Percentiles rank a stretch among this genome's conserved stretches.
Evolutionary conservation across 2,329 filamentous ascomycete genomes (phyloP).

Genomic region (Aspergillus sp.): DNA sequence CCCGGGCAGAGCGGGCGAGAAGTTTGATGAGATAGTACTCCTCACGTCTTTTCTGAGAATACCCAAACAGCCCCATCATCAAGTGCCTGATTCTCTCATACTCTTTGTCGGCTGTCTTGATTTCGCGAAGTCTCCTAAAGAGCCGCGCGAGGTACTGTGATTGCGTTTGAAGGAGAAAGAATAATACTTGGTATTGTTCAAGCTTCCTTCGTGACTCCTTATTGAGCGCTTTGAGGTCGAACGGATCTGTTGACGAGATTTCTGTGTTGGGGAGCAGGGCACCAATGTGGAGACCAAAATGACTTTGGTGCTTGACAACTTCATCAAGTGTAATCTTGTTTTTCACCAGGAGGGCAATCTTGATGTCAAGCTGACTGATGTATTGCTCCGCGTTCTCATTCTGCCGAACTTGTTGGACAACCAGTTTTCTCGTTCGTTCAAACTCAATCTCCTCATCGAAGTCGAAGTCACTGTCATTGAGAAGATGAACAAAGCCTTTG

Average conservation of each 20-base stretch:
- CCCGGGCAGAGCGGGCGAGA: slow-evolving; percentile 73
- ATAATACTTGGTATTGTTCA: slow-evolving; percentile 94
- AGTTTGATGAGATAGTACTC: slow-evolving; percentile 95
- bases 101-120: slow-evolving; percentile 84
- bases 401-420: slow-evolving; percentile 93
- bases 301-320: slow-evolving; percentile 93
- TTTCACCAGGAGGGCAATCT: slow-evolving; percentile 95
- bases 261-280: slow-evolving; percentile 82
- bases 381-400: slow-evolving; percentile 98
- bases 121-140: slow-evolving; percentile 77
- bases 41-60: slow-evolving; percentile 92
- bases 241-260: slow-evolving; percentile 83
- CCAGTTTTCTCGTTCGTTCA: slow-evolving; percentile 87
- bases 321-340: slow-evolving; percentile 99
- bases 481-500: slow-evolving; percentile 94
- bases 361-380: slow-evolving; percentile 97
- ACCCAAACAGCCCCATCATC: slow-evolving; percentile 94
- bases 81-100: slow-evolving; percentile 87
- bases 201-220: slow-evolving; percentile 94
- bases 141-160: slow-evolving; percentile 88
- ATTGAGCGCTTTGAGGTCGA: slow-evolving; percentile 95
- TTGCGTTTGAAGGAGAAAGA: slow-evolving; percentile 95
- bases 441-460: slow-evolving; percentile 99
- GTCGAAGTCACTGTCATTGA: slow-evolving; percentile 98
- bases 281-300: slow-evolving; percentile 85